Evolutionary conservation across 768 basidiomycete species (phyloP).

Genomic region (Hysterangium stoloniferum): DNA sequence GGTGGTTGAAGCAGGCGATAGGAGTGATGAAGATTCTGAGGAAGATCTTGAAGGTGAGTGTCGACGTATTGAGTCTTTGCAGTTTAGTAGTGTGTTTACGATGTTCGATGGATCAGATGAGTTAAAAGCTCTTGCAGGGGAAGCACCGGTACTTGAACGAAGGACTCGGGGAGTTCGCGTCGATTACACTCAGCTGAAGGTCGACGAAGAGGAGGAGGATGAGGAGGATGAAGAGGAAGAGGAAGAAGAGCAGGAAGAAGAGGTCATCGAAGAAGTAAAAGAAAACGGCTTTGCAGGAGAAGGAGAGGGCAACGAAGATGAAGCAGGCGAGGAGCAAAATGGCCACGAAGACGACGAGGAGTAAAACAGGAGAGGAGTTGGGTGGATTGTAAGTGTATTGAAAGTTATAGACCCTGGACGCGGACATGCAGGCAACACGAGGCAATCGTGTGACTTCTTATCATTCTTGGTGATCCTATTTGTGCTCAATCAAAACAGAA

Average conservation of each 20-base stretch:
- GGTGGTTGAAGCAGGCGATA: constrained; percentile 15
- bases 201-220: constrained; percentile 19
- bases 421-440: constrained; percentile 1
- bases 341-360: constrained; percentile 29
- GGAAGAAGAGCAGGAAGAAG: constrained; percentile 38
- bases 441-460: background rate
- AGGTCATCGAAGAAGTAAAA: constrained; percentile 17
- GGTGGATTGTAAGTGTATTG: constrained; percentile 24
- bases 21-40: constrained; percentile 19
- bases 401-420: background rate
- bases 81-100: background rate
- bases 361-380: constrained; percentile 35
- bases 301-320: constrained; percentile 16
- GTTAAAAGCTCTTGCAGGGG: constrained; percentile 16
- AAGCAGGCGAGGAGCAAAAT: background rate
- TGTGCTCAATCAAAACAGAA: too few species aligned
- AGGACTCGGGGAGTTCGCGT: constrained; percentile 23
- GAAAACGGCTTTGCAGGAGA: constrained; percentile 5
- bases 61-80: background rate
- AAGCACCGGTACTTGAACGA: constrained; percentile 17
- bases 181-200: constrained; percentile 22
- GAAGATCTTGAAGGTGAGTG: constrained; percentile 21
- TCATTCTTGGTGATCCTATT: too few species aligned
- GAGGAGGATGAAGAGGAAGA: constrained; percentile 43
- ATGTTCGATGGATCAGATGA: constrained; percentile 18